These are phyloP conservation scores for Suhomyces sp. DNA, from an alignment of 805 yeast genomes.

Conservation along the genomic window DNA sequence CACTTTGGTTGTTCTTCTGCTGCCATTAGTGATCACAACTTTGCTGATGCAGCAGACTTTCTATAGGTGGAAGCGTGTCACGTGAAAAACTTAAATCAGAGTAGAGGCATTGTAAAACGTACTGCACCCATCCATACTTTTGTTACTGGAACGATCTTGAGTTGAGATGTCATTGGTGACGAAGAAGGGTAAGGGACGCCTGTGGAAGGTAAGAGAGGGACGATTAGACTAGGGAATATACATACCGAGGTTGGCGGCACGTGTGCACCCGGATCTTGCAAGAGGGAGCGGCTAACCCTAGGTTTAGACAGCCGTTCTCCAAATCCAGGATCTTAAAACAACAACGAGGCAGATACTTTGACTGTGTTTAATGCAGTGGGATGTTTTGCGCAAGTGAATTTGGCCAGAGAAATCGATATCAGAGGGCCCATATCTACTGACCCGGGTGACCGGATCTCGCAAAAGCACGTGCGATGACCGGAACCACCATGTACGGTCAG, in stretches of 20 bases:
- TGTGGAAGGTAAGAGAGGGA: no score
- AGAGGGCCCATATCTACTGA: background rate
- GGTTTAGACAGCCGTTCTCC: background rate
- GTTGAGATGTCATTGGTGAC: no score
- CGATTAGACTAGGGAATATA: no score
- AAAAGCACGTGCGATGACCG: background rate
- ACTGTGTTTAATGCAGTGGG: background rate
- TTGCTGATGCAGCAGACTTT: background rate
- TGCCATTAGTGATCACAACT: background rate
- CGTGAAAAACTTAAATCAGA: no score
- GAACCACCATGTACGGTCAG: no score
- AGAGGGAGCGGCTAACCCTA: background rate
- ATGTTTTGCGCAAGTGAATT: background rate
- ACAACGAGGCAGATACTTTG: no score
- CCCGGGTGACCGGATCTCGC: background rate
- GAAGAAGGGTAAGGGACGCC: no score
- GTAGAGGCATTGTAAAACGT: no score
- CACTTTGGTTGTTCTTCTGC: constrained; percentile 34
- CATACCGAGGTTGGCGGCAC: background rate
- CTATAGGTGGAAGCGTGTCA: background rate
- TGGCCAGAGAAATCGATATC: background rate
- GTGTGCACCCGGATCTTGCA: background rate
- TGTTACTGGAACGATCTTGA: no score
- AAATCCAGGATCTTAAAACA: no score
- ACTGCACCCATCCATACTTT: no score